phyloP scores from a whole-genome alignment of 108 stramenopile genomes.

The Fragilariopsis cylindrus region DNA sequence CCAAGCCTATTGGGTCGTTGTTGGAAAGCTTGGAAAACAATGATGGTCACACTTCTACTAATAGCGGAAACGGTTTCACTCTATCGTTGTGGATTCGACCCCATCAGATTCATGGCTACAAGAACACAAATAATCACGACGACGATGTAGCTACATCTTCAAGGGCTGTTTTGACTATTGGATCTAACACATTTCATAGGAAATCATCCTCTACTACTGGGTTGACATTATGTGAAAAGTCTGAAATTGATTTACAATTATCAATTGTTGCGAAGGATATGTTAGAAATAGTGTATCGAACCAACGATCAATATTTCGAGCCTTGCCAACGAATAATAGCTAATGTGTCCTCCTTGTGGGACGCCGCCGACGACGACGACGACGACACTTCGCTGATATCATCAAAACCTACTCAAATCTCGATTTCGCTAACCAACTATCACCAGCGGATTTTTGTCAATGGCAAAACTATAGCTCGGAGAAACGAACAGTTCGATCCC shows the following conservation, averaged over 20 bases:
- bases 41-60: not conserved
- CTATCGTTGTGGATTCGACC: slow-evolving; percentile 20
- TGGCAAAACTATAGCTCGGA: slow-evolving; percentile 16
- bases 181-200: not conserved
- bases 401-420: slow-evolving; percentile 24
- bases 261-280: slow-evolving; percentile 8
- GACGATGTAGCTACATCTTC: not conserved
- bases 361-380: no score
- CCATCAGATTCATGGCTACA: not conserved
- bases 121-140: not conserved
- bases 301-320: slow-evolving; percentile 33
- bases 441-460: slow-evolving; percentile 38
- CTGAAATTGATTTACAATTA: slow-evolving; percentile 32
- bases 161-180: slow-evolving; percentile 18
- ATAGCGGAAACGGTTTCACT: slow-evolving; percentile 3
- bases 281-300: slow-evolving; percentile 34
- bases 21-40: not conserved
- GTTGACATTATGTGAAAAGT: slow-evolving; percentile 24
- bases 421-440: slow-evolving; percentile 20
- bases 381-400: not conserved
- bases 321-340: slow-evolving; percentile 29
- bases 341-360: not conserved
- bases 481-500: slow-evolving; percentile 28
- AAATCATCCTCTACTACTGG: not conserved
- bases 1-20: not conserved